phyloP scores from a whole-genome alignment of 306 rosid species.

The Castanospermum australe region DNA sequence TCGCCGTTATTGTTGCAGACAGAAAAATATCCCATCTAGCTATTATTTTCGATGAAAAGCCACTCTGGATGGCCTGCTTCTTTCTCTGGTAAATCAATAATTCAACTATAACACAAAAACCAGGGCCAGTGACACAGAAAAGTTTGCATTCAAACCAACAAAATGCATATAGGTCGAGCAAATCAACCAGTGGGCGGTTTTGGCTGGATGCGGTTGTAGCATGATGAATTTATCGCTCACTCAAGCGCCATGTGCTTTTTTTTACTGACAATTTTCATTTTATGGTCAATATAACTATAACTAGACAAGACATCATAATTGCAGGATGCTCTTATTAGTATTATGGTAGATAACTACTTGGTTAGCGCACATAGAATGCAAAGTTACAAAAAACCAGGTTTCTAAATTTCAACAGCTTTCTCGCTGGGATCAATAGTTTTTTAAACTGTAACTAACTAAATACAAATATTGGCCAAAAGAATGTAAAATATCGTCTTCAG shows the following conservation, averaged over 20 bases:
- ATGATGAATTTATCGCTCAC: background rate
- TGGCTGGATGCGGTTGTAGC: background rate
- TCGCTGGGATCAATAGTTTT: background rate
- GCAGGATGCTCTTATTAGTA: background rate
- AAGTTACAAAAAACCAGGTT: background rate
- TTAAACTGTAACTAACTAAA: background rate
- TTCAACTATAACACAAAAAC: conserved; percentile 24
- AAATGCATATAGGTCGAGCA: background rate
- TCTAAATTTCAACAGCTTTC: background rate
- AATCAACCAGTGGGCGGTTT: conserved; percentile 27
- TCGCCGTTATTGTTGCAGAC: background rate
- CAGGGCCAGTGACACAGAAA: conserved; percentile 40
- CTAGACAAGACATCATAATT: background rate
- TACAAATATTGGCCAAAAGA: background rate
- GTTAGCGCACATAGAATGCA: background rate
- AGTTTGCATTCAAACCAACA: background rate
- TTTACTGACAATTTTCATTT: background rate
- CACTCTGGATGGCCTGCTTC: background rate
- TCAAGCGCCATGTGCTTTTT: background rate
- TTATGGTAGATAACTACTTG: background rate
- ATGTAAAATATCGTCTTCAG: background rate
- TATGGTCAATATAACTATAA: background rate
- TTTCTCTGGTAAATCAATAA: background rate
- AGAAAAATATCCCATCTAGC: background rate
- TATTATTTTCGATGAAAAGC: background rate